Conservation (phyloP, 2,329 filamentous ascomycete genomes). For the Nothomitra cinnamomea region DNA sequence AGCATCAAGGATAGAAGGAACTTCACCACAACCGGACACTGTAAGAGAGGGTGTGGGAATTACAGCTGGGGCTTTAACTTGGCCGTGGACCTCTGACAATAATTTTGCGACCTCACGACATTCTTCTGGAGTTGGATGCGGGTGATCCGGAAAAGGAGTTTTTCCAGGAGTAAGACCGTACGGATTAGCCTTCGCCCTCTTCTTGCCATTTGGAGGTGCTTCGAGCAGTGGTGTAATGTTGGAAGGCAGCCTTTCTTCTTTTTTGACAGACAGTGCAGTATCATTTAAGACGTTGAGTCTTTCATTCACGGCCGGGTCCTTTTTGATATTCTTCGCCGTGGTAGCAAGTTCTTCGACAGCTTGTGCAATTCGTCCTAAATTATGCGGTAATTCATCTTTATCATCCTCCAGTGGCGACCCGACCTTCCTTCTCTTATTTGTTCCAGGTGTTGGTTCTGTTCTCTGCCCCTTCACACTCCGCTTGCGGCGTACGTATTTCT, state of each 20-base stretch:
- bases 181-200: conserved; percentile 20
- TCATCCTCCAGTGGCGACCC: conserved; percentile 17
- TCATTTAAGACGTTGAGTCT: conserved; percentile 15
- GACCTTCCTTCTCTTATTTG: conserved; percentile 11
- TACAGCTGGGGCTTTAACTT: conserved; percentile 43
- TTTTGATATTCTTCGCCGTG: conserved; percentile 12
- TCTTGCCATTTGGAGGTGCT: conserved; percentile 5
- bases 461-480: background rate
- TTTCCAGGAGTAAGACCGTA: conserved; percentile 37
- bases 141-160: conserved; percentile 52
- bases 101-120: conserved; percentile 53
- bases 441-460: background rate
- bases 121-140: conserved; percentile 46
- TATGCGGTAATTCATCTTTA: conserved; percentile 15
- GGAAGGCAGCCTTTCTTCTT: conserved; percentile 11
- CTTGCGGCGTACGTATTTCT: background rate
- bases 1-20: conserved; percentile 46
- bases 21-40: conserved; percentile 53
- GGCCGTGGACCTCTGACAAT: conserved; percentile 48
- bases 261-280: conserved; percentile 15
- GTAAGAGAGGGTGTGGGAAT: conserved; percentile 54
- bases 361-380: conserved; percentile 10
- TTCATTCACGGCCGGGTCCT: background rate
- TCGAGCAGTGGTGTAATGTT: background rate
- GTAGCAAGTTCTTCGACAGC: conserved; percentile 5